Percentiles rank a stretch among this genome's conserved stretches.
These are phyloP conservation scores for Aspergillus floridensis DNA, from an alignment of 2,329 filamentous ascomycete genomes.

Conservation along the genomic window DNA sequence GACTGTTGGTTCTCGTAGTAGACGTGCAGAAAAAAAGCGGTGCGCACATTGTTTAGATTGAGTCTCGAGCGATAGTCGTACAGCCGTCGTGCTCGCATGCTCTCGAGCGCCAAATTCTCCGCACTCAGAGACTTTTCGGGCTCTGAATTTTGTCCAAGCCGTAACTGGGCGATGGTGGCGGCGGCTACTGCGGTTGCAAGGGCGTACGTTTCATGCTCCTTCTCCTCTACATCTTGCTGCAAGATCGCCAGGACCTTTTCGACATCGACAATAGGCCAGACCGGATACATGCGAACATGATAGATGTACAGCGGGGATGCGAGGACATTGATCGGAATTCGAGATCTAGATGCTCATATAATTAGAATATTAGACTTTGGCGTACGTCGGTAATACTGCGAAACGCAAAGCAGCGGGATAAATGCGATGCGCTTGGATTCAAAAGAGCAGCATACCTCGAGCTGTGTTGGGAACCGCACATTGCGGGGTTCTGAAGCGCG, in stretches of 20 bases:
- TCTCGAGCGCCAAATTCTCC: conserved; percentile 37
- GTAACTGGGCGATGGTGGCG: conserved; percentile 51
- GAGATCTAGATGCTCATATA: conserved; percentile 4
- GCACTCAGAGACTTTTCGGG: conserved; percentile 32
- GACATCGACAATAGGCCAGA: conserved; percentile 53
- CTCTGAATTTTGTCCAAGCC: conserved; percentile 33
- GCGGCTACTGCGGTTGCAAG: conserved; percentile 50
- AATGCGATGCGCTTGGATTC: no score
- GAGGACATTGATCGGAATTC: conserved; percentile 21
- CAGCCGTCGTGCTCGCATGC: conserved; percentile 30
- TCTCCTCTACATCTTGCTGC: conserved; percentile 26
- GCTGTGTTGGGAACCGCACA: neutral
- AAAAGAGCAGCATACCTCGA: neutral
- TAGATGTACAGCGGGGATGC: conserved; percentile 46
- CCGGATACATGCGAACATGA: conserved; percentile 51
- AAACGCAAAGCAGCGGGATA: no score
- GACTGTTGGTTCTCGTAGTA: conserved; percentile 52
- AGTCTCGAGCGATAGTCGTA: conserved; percentile 29
- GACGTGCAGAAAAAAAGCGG: conserved; percentile 53
- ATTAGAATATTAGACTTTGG: neutral
- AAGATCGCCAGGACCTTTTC: conserved; percentile 43
- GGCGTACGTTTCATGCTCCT: conserved; percentile 36
- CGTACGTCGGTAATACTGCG: no score
- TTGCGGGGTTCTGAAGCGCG: neutral
- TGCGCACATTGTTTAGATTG: conserved; percentile 45